Evolutionary conservation across 1,139 yeast genomes (phyloP), one percentile per base, ranked within the genome.

Genomic region (Saccharomycopsis phalli): DNA sequence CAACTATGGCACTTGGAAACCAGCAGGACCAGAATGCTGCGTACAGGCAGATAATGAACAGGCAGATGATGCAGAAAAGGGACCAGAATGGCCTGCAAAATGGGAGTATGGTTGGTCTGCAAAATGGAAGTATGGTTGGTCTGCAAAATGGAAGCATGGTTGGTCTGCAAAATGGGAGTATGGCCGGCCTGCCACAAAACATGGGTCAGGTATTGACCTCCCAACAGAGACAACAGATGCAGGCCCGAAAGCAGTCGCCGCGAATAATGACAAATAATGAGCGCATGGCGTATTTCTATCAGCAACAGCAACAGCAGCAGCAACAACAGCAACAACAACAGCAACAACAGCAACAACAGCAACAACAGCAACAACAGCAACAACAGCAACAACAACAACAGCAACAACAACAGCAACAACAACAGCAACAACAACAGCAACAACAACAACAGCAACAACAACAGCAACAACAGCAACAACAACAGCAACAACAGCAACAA

Each of bases 401-500:
- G 10, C 33, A 30, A 13, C 39, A 38, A 20, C 40, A 30, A 3
- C 40, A 11, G 8, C 36, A 31, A 23, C 35, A 16, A 20, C 36
- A 13, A 13, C 25, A 25, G 16, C 31, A 18, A 4, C 45, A 31
- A 31, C 34, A 25, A 13, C 32, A 14, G 10, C 33, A 25, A 10
- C 34, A 34, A 13, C 43, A 31, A 7, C 38, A 30, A 11, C 31
- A 25, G 7, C 43, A 29, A 14, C 43, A 37, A 23, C 33, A 22
- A 17, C 41, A 31, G 17, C 37, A 27, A 20, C 37, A 36, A 16
- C 41, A 16, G 25, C 40, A 36, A 13, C 17, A 14, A 16, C 32
- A 41, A 23, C 21, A 17, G 10, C 33, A 27, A 20, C 32, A 20
- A 18, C 42, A 25, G 21, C 19, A 38, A 18, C 16, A 22, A 19